These are phyloP conservation scores for Auriscalpium orientale DNA, from an alignment of 768 basidiomycete genomes.

Conservation along the genomic window DNA sequence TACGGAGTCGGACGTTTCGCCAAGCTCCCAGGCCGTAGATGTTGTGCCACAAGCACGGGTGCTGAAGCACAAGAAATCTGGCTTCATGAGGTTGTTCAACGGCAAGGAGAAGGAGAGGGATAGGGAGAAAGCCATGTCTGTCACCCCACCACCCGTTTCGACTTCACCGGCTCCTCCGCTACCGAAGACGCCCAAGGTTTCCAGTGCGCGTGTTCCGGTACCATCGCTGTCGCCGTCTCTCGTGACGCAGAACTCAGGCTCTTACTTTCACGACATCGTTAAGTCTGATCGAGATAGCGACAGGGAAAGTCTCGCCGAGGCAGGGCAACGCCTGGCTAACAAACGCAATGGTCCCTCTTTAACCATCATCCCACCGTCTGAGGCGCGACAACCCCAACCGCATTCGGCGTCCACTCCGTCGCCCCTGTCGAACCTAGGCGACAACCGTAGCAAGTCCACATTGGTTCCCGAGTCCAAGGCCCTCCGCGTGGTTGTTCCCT, in stretches of 20 bases:
- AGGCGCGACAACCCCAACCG: not conserved
- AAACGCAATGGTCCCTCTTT: not conserved
- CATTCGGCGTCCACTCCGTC: not conserved
- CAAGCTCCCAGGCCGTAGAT: not conserved
- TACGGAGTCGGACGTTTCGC: not conserved
- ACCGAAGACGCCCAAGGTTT: constrained; percentile 14
- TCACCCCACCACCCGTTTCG: constrained; percentile 42
- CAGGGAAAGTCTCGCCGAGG: not conserved
- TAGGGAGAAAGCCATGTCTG: constrained; percentile 43
- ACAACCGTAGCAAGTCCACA: not conserved
- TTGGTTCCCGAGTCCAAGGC: constrained; percentile 11
- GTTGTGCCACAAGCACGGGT: constrained; percentile 30
- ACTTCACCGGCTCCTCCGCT: constrained; percentile 1
- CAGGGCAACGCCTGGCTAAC: not conserved
- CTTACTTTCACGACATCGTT: constrained; percentile 3
- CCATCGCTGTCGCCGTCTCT: constrained; percentile 10
- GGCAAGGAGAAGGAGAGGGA: constrained; percentile 38
- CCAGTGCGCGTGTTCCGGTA: constrained; percentile 17
- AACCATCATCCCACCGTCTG: constrained; percentile 3
- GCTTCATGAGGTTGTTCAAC: constrained; percentile 72
- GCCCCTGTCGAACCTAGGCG: not conserved
- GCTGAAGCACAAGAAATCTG: constrained; percentile 74
- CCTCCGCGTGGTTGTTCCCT: constrained; percentile 22
- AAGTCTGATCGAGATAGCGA: not conserved
- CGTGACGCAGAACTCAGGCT: constrained; percentile 1